Percentiles rank a stretch among this genome's conserved stretches.
phyloP scores from a whole-genome alignment of 805 yeast genomes.

The Maudiozyma turicensis region DNA sequence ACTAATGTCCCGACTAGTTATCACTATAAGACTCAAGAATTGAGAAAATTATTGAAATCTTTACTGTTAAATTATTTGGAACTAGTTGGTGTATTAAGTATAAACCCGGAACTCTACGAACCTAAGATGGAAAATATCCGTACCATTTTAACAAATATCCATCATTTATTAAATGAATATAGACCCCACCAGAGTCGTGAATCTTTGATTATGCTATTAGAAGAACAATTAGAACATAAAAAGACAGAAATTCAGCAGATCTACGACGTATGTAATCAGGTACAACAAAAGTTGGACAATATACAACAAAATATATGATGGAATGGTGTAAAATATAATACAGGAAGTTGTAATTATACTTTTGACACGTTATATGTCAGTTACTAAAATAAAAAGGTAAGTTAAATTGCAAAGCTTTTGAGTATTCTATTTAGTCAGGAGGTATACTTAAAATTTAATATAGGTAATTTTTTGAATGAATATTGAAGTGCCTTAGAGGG shows the following conservation, averaged over 20 bases:
- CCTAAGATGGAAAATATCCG: slow-evolving; percentile 70
- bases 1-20: slow-evolving; percentile 28
- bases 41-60: slow-evolving; percentile 72
- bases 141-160: slow-evolving; percentile 75
- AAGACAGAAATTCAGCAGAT: slow-evolving; percentile 41
- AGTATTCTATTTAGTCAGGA: too few relatives aligned
- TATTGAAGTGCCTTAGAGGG: too few relatives aligned
- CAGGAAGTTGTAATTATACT: too few relatives aligned
- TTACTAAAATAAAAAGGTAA: too few relatives aligned
- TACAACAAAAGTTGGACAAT: slow-evolving; percentile 29
- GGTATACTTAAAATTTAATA: too few relatives aligned
- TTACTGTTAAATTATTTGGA: slow-evolving; percentile 73
- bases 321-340: background rate
- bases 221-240: slow-evolving; percentile 59
- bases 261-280: slow-evolving; percentile 33
- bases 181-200: slow-evolving; percentile 94
- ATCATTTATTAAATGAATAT: slow-evolving; percentile 84
- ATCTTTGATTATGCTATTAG: slow-evolving; percentile 64
- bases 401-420: too few relatives aligned
- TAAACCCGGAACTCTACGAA: slow-evolving; percentile 57
- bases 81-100: slow-evolving; percentile 64
- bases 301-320: slow-evolving; percentile 12
- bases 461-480: too few relatives aligned
- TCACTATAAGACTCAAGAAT: slow-evolving; percentile 49
- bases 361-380: too few relatives aligned